Evolutionary conservation across 2,329 filamentous ascomycete species (phyloP).

Genomic region (Colletotrichum filicis): DNA sequence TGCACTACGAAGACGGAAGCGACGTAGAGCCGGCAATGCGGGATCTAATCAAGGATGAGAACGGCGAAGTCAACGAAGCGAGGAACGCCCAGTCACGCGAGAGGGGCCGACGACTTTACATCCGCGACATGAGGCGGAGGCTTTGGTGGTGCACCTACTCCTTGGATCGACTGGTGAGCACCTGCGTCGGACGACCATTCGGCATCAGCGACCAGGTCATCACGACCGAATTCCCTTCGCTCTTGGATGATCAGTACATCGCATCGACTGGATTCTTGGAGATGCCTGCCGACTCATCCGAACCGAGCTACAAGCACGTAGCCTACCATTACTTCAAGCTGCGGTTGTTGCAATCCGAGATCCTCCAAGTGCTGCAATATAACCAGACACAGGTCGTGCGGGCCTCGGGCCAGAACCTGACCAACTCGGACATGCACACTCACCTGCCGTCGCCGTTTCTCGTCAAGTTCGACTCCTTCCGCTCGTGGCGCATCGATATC

Average conservation of each 20-base stretch:
- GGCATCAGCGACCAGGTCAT: conserved; percentile 97
- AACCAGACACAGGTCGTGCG: conserved; percentile 87
- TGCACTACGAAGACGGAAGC: conserved; percentile 91
- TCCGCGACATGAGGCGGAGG: conserved; percentile 85
- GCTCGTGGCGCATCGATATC: conserved; percentile 88
- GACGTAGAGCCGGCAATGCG: conserved; percentile 68
- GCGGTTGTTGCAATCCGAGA: conserved; percentile 90
- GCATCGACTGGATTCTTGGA: conserved; percentile 79
- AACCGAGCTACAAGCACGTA: conserved; percentile 89
- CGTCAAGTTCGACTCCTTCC: conserved; percentile 84
- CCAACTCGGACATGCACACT: conserved; percentile 80
- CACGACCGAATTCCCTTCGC: conserved; percentile 92
- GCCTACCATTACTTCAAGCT: conserved; percentile 93
- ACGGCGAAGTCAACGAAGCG: conserved; percentile 37
- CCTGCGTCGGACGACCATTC: conserved; percentile 92
- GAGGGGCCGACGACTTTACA: conserved; percentile 81
- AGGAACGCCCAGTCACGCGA: conserved; percentile 46
- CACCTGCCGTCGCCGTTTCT: conserved; percentile 87
- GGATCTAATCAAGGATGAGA: conserved; percentile 44
- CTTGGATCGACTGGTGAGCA: conserved; percentile 92
- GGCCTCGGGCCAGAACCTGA: conserved; percentile 69
- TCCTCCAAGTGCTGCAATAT: conserved; percentile 91
- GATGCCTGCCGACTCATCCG: conserved; percentile 62
- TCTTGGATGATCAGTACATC: conserved; percentile 89
- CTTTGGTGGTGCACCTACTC: conserved; percentile 99